phyloP scores from a whole-genome alignment of 2,329 filamentous ascomycete genomes.

The Colletotrichum sp. region DNA sequence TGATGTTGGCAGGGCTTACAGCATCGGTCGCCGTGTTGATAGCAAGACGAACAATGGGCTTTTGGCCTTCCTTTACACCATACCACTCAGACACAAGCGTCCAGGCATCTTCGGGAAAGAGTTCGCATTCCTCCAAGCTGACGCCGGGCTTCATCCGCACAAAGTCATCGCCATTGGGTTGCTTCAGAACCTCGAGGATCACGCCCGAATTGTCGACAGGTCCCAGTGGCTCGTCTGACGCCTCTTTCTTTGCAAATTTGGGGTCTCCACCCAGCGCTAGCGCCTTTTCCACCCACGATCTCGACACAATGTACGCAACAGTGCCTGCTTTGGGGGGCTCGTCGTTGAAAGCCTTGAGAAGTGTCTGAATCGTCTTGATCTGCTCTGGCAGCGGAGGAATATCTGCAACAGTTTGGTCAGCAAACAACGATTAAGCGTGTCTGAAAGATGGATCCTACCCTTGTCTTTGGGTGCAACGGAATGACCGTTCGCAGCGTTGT shows the following conservation, averaged over 20 bases:
- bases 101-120: constrained; percentile 84
- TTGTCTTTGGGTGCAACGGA: neutral
- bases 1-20: constrained; percentile 65
- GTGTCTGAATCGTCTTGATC: constrained; percentile 71
- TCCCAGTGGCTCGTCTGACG: constrained; percentile 68
- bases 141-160: constrained; percentile 76
- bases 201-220: constrained; percentile 89
- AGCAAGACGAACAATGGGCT: constrained; percentile 76
- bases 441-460: neutral
- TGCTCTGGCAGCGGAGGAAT: constrained; percentile 59
- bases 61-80: constrained; percentile 71
- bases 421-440: neutral
- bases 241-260: constrained; percentile 61
- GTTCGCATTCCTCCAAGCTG: constrained; percentile 73
- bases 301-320: constrained; percentile 79
- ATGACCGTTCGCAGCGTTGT: constrained; percentile 23
- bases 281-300: constrained; percentile 78
- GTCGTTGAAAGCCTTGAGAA: constrained; percentile 60
- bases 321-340: constrained; percentile 70
- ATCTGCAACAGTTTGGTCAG: constrained; percentile 22
- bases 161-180: constrained; percentile 61
- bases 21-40: constrained; percentile 74
- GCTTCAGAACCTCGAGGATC: constrained; percentile 64
- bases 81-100: constrained; percentile 83
- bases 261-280: constrained; percentile 67